Conservation (phyloP, 202 grass and related monocot species). For the Panicum hallii region DNA sequence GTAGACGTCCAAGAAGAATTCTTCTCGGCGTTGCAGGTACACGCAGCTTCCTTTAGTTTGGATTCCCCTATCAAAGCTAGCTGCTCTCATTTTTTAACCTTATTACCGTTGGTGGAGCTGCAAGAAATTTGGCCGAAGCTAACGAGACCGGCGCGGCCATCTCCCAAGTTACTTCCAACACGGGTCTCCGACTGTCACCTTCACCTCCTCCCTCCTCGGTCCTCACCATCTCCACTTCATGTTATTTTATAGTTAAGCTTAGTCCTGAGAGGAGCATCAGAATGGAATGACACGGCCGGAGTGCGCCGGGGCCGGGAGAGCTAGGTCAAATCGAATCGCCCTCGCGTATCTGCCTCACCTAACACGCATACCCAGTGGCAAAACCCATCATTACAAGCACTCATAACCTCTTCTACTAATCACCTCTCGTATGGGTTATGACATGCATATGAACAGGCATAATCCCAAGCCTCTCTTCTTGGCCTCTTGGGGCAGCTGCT, state of each 20-base stretch:
- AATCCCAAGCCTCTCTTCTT: background rate
- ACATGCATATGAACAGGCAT: constrained; percentile 15
- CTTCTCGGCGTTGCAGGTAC: background rate
- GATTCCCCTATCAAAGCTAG: background rate
- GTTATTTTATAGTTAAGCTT: constrained; percentile 41
- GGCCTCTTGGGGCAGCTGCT: background rate
- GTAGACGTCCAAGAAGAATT: background rate
- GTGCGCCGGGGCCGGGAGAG: background rate
- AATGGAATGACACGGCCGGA: constrained; percentile 39
- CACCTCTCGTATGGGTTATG: background rate
- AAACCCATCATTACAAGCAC: constrained; percentile 37
- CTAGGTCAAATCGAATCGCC: constrained; percentile 58
- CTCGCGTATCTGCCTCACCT: constrained; percentile 54
- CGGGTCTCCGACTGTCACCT: constrained; percentile 53
- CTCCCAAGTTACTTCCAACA: constrained; percentile 15
- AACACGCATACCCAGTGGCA: constrained; percentile 36
- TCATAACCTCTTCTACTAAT: constrained; percentile 7
- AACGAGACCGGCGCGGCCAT: background rate
- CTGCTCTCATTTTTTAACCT: constrained; percentile 32
- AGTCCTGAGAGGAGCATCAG: constrained; percentile 16
- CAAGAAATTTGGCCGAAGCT: constrained; percentile 6
- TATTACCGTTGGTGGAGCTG: constrained; percentile 18
- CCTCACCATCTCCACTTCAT: constrained; percentile 46
- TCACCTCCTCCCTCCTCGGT: constrained; percentile 24
- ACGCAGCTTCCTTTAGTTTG: constrained; percentile 5